Base-by-base conservation (phyloP, 306 rosid species). In the Trifolium fragiferum region DNA sequence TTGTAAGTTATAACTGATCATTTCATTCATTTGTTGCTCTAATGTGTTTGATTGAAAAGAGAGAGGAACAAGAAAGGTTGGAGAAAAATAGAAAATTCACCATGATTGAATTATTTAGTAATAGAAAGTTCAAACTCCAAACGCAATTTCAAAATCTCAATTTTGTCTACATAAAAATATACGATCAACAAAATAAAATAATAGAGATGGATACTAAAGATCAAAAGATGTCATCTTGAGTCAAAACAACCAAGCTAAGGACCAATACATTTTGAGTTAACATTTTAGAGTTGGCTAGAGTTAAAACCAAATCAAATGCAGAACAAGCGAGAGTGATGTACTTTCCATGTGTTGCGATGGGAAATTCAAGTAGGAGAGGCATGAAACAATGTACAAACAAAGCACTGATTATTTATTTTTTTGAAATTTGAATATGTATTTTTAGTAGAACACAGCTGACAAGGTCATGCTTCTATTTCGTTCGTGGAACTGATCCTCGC, bases 401-500 rank as follows among this genome's bases (percentile, higher is more conserved):
- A 74, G 53, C 77, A 78, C 73, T 66, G 43, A 68, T 35, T 77
- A 68, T 67, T 75, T 13, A 3, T 18, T 53, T 74, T 67, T 76
- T 78, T 72, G 41, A 76, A 15, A 49, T 30, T 69, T 19, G 74
- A 50, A 74, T 60, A 78, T 82, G 32, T 60, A 78, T 25, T 25
- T 25, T 25, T 25, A 25, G 27, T 25, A 25, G 27, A 25, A 25
- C 27, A 25, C 27, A 25, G 64, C 78, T 58, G 33, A 77, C 78
- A 72, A 57, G 73, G 77, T 72, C 77, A 66, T 46, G 84, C 83
- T 81, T 84, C 78, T 19, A 27, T 70, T 60, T 44, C 79, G 76
- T 82, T 72, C 82, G 81, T 73, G 71, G 81, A 57, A 83, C 75
- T 35, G 78, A 87, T 73, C 82, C 84, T 80, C 68, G 82, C 74